Base-by-base conservation (phyloP, 1,284 basidiomycete species). In the Volvariella volvacea region DNA sequence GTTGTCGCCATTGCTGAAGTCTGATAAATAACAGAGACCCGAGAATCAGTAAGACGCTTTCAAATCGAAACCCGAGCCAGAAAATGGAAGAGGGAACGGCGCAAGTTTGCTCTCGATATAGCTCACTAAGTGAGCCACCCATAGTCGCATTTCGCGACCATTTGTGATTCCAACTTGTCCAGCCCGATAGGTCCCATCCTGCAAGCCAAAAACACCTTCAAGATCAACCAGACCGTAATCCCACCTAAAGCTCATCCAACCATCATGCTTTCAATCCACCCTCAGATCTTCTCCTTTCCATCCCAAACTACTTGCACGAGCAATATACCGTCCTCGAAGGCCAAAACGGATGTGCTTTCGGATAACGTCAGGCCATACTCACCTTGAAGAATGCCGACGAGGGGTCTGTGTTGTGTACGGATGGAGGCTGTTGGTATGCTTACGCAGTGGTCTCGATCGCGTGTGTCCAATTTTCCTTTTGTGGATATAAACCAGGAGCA, bases 1-100 rank as follows among this genome's bases (percentile, higher is more conserved):
- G 76, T 64, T 65, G 80, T 74, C 80, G 83, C 84, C 54, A 47
- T 50, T 50, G 42, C 15, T 21, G 20, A 36, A 16, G 34, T 36
- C 34, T 36, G n/a, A n/a, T n/a, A n/a, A n/a, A n/a, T n/a, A n/a
- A n/a, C n/a, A n/a, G n/a, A n/a, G 15, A 20, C n/a, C 8, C 14
- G 15, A 36, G 19, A 16, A 36, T 36, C 34, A 36, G 34, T n/a
- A 15, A 36, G 4, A 36, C n/a, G 34, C 19, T 31, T n/a, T n/a
- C 30, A n/a, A n/a, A 31, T 31, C 30, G 30, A 31, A n/a, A 31
- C 30, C n/a, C 9, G 30, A 31, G 9, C 9, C 30, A 31, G 9
- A n/a, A n/a, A 31, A 31, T 9, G 9, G 30, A 31, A 31, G 30
- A 31, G 9, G n/a, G n/a, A 9, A 31, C 30, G 9, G 30, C 30